Percentiles rank a stretch among this genome's conserved stretches.
phyloP scores from a whole-genome alignment of 106 monocot genomes.

The Chionographis japonica region DNA sequence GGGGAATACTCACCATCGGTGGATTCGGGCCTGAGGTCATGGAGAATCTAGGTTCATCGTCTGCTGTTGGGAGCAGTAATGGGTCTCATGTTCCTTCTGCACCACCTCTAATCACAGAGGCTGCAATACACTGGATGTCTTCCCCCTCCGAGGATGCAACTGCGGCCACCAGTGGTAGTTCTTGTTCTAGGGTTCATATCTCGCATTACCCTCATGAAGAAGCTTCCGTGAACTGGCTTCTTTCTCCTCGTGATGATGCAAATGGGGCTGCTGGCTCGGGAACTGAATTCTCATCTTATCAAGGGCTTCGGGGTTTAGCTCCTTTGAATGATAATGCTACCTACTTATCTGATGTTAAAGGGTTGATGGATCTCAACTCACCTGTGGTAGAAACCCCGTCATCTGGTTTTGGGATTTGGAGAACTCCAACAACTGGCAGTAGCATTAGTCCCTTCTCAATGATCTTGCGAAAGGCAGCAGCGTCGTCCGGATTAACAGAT shows the following conservation, averaged over 20 bases:
- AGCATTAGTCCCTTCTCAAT: constrained; percentile 85
- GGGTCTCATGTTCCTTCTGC: constrained; percentile 17
- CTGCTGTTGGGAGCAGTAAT: background rate
- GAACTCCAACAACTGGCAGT: constrained; percentile 53
- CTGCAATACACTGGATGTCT: constrained; percentile 76
- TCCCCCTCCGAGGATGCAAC: constrained; percentile 23
- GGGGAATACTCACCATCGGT: constrained; percentile 70
- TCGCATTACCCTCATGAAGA: constrained; percentile 24
- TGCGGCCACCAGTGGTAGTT: background rate
- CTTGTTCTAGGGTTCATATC: constrained; percentile 1
- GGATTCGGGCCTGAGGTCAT: constrained; percentile 6
- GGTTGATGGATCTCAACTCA: constrained; percentile 6
- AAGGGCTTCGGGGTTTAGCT: constrained; percentile 22
- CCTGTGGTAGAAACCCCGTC: constrained; percentile 33
- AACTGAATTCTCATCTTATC: constrained; percentile 15
- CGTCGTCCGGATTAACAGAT: constrained; percentile 13
- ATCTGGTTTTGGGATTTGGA: constrained; percentile 23
- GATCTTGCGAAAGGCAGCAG: constrained; percentile 49
- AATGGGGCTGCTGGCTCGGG: constrained; percentile 1
- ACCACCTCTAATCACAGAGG: constrained; percentile 31
- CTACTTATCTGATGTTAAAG: constrained; percentile 12
- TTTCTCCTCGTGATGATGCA: constrained; percentile 18
- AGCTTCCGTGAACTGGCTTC: constrained; percentile 61
- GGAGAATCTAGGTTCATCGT: no score
- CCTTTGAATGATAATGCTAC: constrained; percentile 11